These are phyloP conservation scores for Gossypium herbaceum DNA, from an alignment of 345 rosid genomes.

Conservation along the genomic window DNA sequence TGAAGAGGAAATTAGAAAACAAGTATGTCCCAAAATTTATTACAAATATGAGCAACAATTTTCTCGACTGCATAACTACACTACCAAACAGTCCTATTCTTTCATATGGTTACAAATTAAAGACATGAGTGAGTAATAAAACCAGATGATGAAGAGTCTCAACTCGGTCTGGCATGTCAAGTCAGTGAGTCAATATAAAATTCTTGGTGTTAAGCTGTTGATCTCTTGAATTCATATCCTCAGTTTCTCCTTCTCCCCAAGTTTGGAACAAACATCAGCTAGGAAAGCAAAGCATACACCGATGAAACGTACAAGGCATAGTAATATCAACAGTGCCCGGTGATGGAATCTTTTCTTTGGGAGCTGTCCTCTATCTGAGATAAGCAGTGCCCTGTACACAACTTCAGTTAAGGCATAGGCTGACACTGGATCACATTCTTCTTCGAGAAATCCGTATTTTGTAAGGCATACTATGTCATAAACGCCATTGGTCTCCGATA, in stretches of 20 bases:
- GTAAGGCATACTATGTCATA: conserved; percentile 53
- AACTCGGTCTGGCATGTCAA: too few species aligned
- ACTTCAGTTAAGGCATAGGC: conserved; percentile 42
- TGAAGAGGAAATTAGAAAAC: too few species aligned
- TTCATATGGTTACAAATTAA: too few species aligned
- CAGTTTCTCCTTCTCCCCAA: conserved; percentile 29
- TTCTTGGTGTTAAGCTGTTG: neutral
- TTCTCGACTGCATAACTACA: too few species aligned
- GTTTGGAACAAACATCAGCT: conserved; percentile 38
- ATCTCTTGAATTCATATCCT: conserved; percentile 9
- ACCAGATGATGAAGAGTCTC: too few species aligned
- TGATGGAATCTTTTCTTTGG: conserved; percentile 37
- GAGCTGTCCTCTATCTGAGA: conserved; percentile 43
- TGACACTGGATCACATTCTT: conserved; percentile 48
- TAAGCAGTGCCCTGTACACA: conserved; percentile 46
- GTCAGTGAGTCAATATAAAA: too few species aligned
- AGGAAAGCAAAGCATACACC: conserved; percentile 35
- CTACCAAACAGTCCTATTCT: too few species aligned
- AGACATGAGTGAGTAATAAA: too few species aligned
- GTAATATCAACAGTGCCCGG: conserved; percentile 27
- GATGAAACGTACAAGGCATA: conserved; percentile 36
- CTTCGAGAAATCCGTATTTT: conserved; percentile 46
- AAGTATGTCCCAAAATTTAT: too few species aligned
- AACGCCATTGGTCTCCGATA: conserved; percentile 37
- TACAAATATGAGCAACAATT: too few species aligned